These are phyloP conservation scores for Circinella minor DNA, from an alignment of 371 early-diverging fungal genomes.

Conservation along the genomic window DNA sequence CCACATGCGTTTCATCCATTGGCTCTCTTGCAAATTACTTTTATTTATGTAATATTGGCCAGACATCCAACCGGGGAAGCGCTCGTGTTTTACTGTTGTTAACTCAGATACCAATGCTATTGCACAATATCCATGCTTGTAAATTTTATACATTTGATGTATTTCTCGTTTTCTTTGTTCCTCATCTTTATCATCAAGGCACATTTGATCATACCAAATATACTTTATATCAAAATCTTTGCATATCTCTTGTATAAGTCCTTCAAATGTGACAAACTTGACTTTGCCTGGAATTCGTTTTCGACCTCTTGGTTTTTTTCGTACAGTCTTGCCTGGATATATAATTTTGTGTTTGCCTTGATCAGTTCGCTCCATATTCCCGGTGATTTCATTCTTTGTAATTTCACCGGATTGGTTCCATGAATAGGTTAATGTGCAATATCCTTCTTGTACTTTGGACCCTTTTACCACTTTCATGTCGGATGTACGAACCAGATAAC, in stretches of 20 bases:
- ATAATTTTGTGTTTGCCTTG: background rate
- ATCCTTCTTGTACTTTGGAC: background rate
- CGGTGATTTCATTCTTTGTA: background rate
- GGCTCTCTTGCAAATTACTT: background rate
- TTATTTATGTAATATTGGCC: too few relatives aligned
- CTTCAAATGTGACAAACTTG: background rate
- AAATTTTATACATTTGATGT: background rate
- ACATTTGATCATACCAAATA: constrained; percentile 3
- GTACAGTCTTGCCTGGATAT: background rate
- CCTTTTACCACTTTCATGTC: background rate
- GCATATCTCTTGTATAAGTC: background rate
- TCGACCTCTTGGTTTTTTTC: background rate
- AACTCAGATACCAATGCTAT: background rate
- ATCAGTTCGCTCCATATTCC: background rate
- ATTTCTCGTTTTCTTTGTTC: background rate
- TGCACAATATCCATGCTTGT: background rate
- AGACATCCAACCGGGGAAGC: too few relatives aligned
- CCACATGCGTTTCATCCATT: background rate
- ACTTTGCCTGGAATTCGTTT: background rate
- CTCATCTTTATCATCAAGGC: background rate
- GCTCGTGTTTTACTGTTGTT: too few relatives aligned
- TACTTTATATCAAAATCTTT: background rate
- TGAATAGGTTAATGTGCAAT: background rate
- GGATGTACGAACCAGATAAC: background rate
- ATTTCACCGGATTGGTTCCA: background rate